These are phyloP conservation scores for Colletotrichum brevisporum DNA, from an alignment of 2,329 filamentous ascomycete genomes.

Conservation along the genomic window DNA sequence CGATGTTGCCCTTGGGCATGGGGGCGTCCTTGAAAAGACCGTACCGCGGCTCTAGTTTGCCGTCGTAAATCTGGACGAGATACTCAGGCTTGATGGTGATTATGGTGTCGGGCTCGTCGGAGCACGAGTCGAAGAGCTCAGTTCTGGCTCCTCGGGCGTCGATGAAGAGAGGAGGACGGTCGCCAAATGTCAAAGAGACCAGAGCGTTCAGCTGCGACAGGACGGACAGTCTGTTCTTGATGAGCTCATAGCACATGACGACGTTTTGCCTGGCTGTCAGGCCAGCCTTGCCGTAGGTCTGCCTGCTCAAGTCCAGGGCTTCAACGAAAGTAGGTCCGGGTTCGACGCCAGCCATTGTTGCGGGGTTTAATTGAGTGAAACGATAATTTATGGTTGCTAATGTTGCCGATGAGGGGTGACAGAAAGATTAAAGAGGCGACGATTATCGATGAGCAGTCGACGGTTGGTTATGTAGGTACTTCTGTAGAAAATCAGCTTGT, in stretches of 20 bases:
- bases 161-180: conserved; percentile 18
- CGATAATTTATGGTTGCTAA: not conserved
- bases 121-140: not conserved
- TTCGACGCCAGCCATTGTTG: conserved; percentile 9
- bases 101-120: conserved; percentile 15
- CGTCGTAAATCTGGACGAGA: conserved; percentile 22
- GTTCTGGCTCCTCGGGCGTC: conserved; percentile 1
- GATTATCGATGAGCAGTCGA: too few relatives aligned
- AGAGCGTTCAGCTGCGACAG: conserved; percentile 6
- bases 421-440: not conserved
- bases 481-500: not conserved
- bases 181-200: conserved; percentile 10
- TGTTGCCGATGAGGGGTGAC: not conserved
- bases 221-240: not conserved
- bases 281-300: conserved; percentile 6
- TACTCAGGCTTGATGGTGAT: conserved; percentile 27
- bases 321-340: conserved; percentile 12
- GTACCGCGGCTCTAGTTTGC: conserved; percentile 21
- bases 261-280: conserved; percentile 1
- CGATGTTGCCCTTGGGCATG: conserved; percentile 26
- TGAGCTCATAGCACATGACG: conserved; percentile 6
- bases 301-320: conserved; percentile 5
- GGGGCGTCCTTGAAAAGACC: conserved; percentile 25
- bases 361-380: not conserved
- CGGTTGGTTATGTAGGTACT: not conserved